Evolutionary conservation across 495 filamentous ascomycete species (phyloP), one percentile per base, ranked within the genome.

Genomic region (Penicillium robsamsonii): DNA sequence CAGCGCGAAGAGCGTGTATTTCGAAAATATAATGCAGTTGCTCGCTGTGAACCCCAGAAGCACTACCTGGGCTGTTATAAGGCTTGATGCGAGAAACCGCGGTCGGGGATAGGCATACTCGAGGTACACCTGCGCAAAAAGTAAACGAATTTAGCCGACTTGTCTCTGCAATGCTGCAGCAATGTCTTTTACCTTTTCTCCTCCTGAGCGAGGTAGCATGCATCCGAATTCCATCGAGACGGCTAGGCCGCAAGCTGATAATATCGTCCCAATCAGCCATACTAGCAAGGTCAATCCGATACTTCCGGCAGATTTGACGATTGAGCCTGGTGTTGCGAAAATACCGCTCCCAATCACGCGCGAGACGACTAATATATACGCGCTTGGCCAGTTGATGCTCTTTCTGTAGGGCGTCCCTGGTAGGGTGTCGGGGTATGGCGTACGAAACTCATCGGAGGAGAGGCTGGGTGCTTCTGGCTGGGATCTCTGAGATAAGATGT

Each of bases 311-410:
- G 84, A 83, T 25, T 79, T 75, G n/a, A 85, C 72, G 53, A 92
- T 88, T 11, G 81, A 76, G 11, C 87, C 86, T 0, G 87, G 87
- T 0, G 85, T 89, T 3, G 87, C 85, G 64, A 91, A 92, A 56
- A 92, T 88, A 30, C 87, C 88, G 61, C 79, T 84, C 0, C 89
- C 89, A 51, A 92, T 85, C 1, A 92, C 86, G 0, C 87, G 83
- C 0, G 86, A 90, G 41, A 91, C 84, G 43, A 87, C 83, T n/a
- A 90, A 73, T 42, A 92, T 87, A 66, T 87, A 90, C 0, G 87
- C 85, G 60, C 81, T 85, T 46, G 75, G 74, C 87, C 87, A 89
- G 59, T 73, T 78, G 42, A 90, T 73, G 22, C 40, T 65, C 48
- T 72, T 71, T 3, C 56, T 60, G 13, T 56, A 29, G 6, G 30